A percentile compares a stretch with the other conserved stretches of the same genome.
phyloP scores from a whole-genome alignment of 495 filamentous ascomycete genomes.

The Acidiella bohemica region DNA sequence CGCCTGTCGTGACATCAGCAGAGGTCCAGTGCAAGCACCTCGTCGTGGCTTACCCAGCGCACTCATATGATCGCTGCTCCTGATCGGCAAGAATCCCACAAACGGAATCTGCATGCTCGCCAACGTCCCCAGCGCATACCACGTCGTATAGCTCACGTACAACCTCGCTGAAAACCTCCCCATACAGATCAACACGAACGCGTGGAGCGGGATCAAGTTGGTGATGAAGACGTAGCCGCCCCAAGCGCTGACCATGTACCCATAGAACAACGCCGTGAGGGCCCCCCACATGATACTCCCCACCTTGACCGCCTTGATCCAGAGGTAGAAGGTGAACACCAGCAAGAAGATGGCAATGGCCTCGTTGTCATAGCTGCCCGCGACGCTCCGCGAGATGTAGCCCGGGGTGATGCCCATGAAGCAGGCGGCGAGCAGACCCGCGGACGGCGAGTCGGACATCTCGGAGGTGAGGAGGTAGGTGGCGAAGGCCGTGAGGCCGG shows the following conservation, averaged over 20 bases:
- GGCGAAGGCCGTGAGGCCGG: conserved; percentile 84
- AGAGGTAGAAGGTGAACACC: conserved; percentile 97
- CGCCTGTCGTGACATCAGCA: conserved; percentile 44
- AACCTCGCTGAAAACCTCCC: conserved; percentile 85
- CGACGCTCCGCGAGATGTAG: conserved; percentile 94
- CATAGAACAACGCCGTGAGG: conserved; percentile 90
- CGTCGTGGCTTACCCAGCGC: conserved; percentile 52
- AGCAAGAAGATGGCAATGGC: conserved; percentile 98
- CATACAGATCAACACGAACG: conserved; percentile 93
- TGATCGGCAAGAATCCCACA: conserved; percentile 90
- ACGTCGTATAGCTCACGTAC: conserved; percentile 93
- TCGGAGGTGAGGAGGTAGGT: conserved; percentile 94
- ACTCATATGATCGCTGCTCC: conserved; percentile 97
- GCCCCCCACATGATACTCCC: conserved; percentile 94
- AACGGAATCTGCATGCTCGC: conserved; percentile 99
- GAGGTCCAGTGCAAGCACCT: conserved; percentile 4
- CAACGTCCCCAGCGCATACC: conserved; percentile 92
- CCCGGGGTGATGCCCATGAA: conserved; percentile 98
- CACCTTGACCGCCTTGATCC: conserved; percentile 96
- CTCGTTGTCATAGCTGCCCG: conserved; percentile 99
- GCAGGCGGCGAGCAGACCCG: conserved; percentile 80
- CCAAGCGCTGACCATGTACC: conserved; percentile 99
- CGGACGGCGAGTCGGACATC: conserved; percentile 82
- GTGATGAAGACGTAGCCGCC: conserved; percentile 99
- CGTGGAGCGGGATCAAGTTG: conserved; percentile 88